Evolutionary conservation across 2,329 filamentous ascomycete genomes (phyloP), one percentile per base, ranked within the genome.

Genomic region (Aspergillus niger): DNA sequence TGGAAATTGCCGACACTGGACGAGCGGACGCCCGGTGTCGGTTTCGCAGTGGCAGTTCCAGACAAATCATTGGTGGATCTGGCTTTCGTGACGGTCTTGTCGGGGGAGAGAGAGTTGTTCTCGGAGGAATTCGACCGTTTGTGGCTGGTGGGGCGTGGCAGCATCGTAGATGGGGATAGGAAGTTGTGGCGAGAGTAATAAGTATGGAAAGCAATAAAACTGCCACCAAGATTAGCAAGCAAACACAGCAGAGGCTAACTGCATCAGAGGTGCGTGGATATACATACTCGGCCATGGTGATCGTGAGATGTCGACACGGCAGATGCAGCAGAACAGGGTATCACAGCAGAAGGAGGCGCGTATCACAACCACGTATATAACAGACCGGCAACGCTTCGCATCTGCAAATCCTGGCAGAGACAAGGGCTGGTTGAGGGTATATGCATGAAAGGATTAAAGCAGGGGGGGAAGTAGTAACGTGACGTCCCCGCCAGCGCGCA

Each of bases 41-140:
- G 65, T 24, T 73, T 68, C 20, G 69, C 64, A 47, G 73, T 67
- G 13, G 73, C 67, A 61, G 75, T 74, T 38, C 74, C 72, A 17
- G 72, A 67, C 7, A 81, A 70, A 32, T 77, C 75, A 58, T 76
- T 80, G 20, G 76, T 76, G 1, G 79, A 81, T 55, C 77, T 79
- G 61, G 78, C 76, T 67, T 78, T 80, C 20, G 71, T 74, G n/a
- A 81, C 69, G 20, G 72, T 71, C 62, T 72, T 72, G 49, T 73
- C 73, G 44, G 76, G 72, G 22, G 75, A 74, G 15, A 67, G 66
- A 6, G 73, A 70, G 60, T 73, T 68, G 50, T 71, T 70, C 39
- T 72, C 74, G 22, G 75, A 74, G 26, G 76, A 77, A 43, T 73
- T 61, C 26, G 75, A 77, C 52, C 75, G 73, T 63, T 72, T 74